Percentiles rank a stretch among this genome's conserved stretches.
Conservation (phyloP, 768 basidiomycete species). For the Boletus rufocinnamomeus region DNA sequence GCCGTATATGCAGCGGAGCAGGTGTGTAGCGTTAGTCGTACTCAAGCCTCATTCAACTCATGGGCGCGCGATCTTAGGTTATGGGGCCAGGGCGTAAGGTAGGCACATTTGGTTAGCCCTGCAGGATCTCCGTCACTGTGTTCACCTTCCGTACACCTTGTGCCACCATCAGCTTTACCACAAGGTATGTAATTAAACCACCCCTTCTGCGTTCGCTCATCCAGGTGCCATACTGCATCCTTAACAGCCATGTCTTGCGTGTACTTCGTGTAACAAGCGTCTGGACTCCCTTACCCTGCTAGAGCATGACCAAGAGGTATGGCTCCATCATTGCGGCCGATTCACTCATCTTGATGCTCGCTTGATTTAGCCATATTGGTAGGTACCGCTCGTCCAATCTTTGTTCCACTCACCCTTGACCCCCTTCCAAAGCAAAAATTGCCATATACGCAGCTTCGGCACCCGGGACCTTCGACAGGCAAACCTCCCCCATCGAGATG, state of each 20-base stretch:
- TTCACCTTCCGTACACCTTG: conserved; percentile 2
- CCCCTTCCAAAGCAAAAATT: conserved; percentile 63
- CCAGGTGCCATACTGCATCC: not conserved
- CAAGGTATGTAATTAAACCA: conserved; percentile 49
- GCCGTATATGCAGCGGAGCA: conserved; percentile 89
- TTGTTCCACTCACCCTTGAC: not conserved
- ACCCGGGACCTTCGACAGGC: conserved; percentile 72
- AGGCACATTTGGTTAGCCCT: conserved; percentile 25
- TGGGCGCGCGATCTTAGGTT: conserved; percentile 44
- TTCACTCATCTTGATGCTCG: conserved; percentile 5
- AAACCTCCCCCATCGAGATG: conserved; percentile 58
- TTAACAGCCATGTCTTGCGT: conserved; percentile 75
- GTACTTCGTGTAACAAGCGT: conserved; percentile 72
- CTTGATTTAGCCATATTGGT: conserved; percentile 46
- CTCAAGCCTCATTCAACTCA: conserved; percentile 3
- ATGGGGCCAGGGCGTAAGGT: conserved; percentile 92
- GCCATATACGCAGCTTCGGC: conserved; percentile 79
- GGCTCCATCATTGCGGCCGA: conserved; percentile 19
- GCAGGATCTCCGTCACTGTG: conserved; percentile 3
- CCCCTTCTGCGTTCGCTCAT: conserved; percentile 2
- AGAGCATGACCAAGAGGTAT: conserved; percentile 81
- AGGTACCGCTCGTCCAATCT: conserved; percentile 10
- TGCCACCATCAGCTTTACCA: conserved; percentile 63
- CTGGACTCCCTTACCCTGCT: conserved; percentile 75
- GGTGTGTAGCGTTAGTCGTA: conserved; percentile 40